phyloP scores from a whole-genome alignment of 345 rosid genomes.

The Erucastrum elatum region DNA sequence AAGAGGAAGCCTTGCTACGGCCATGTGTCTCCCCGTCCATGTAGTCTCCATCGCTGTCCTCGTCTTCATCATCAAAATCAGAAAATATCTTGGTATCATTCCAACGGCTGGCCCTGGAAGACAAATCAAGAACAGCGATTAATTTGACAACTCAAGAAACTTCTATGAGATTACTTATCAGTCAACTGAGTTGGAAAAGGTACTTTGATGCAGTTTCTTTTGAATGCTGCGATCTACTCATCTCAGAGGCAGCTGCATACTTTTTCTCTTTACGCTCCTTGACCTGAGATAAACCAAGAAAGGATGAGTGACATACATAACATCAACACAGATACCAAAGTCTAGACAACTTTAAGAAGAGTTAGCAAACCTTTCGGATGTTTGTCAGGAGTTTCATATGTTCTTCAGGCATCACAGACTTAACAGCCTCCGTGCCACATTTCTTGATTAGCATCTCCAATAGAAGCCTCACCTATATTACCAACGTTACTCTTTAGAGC shows the following conservation, averaged over 20 bases:
- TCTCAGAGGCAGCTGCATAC: constrained; percentile 57
- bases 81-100: constrained; percentile 93
- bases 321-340: constrained; percentile 13
- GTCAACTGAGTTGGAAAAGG: constrained; percentile 19
- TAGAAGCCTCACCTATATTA: constrained; percentile 73
- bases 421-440: constrained; percentile 92
- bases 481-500: constrained; percentile 16
- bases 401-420: constrained; percentile 95
- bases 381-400: constrained; percentile 95
- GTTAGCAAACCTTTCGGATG: constrained; percentile 73
- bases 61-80: constrained; percentile 67
- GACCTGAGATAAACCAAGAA: constrained; percentile 48
- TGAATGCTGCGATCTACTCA: constrained; percentile 65
- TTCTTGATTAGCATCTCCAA: constrained; percentile 94
- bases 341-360: background rate
- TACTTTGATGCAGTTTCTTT: constrained; percentile 84
- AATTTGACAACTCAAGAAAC: constrained; percentile 3
- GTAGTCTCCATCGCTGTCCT: constrained; percentile 56
- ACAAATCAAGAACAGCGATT: constrained; percentile 15
- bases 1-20: constrained; percentile 49
- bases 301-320: constrained; percentile 19
- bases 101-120: constrained; percentile 83
- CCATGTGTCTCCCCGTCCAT: constrained; percentile 51
- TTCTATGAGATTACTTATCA: constrained; percentile 19
- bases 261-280: constrained; percentile 79